These are phyloP conservation scores for Eremothecium coryli DNA, from an alignment of 1,139 yeast species.

Conservation along the genomic window DNA sequence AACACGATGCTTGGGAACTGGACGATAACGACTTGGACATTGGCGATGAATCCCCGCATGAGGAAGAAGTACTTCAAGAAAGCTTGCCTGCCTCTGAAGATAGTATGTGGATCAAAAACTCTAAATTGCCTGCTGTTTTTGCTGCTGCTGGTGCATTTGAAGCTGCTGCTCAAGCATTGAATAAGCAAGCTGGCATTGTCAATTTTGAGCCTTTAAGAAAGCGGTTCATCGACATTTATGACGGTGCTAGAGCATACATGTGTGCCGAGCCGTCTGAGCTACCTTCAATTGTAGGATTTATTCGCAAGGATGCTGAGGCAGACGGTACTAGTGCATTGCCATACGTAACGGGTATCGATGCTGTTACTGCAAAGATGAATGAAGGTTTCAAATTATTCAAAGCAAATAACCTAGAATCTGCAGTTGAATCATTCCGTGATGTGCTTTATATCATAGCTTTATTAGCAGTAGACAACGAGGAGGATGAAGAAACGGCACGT, in stretches of 20 bases:
- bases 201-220: conserved; percentile 80
- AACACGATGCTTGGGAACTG: conserved; percentile 49
- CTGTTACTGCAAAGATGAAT: conserved; percentile 54
- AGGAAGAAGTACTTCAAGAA: conserved; percentile 38
- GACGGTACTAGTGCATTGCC: conserved; percentile 48
- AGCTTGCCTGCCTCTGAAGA: conserved; percentile 33
- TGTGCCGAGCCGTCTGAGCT: conserved; percentile 64
- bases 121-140: conserved; percentile 84
- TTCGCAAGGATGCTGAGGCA: conserved; percentile 59
- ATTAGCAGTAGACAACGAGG: conserved; percentile 60
- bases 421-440: conserved; percentile 68
- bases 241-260: conserved; percentile 65
- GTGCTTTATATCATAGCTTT: conserved; percentile 71
- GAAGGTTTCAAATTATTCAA: conserved; percentile 78
- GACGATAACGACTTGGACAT: conserved; percentile 58
- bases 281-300: conserved; percentile 59
- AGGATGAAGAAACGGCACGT: conserved; percentile 66
- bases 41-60: conserved; percentile 53
- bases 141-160: conserved; percentile 96
- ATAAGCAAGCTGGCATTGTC: conserved; percentile 80
- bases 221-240: conserved; percentile 76
- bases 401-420: conserved; percentile 71
- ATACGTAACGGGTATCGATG: conserved; percentile 62
- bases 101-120: conserved; percentile 73
- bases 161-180: conserved; percentile 84